phyloP scores from a whole-genome alignment of 2,329 filamentous ascomycete genomes.

The Thielaviopsis punctulata region DNA sequence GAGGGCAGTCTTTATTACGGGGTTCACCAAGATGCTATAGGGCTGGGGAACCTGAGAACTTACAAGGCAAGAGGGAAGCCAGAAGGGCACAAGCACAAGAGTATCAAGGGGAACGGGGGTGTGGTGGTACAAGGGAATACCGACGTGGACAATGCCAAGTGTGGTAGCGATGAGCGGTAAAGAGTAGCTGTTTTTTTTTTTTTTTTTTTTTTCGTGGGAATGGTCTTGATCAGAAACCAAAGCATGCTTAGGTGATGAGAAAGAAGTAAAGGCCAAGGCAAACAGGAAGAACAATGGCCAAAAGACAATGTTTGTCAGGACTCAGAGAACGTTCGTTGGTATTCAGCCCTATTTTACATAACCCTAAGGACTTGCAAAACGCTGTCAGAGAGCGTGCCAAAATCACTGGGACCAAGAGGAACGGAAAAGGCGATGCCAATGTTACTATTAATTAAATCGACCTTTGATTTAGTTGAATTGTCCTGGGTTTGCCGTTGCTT shows the following conservation, averaged over 20 bases:
- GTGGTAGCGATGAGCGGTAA: slow-evolving; percentile 4
- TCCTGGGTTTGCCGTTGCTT: too few species aligned
- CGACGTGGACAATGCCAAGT: slow-evolving; percentile 18
- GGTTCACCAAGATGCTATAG: neutral
- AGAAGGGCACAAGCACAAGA: slow-evolving; percentile 24
- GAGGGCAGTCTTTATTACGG: slow-evolving; percentile 14
- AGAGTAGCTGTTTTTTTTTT: too few species aligned
- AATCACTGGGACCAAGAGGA: slow-evolving; percentile 21
- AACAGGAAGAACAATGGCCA: slow-evolving; percentile 18
- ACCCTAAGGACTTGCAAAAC: slow-evolving; percentile 22
- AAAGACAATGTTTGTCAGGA: slow-evolving; percentile 20
- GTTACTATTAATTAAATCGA: slow-evolving; percentile 33
- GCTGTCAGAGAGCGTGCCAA: slow-evolving; percentile 28
- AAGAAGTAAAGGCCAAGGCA: slow-evolving; percentile 17
- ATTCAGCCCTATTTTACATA: too few species aligned
- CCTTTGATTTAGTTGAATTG: too few species aligned
- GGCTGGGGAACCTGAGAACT: too few species aligned
- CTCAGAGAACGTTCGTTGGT: slow-evolving; percentile 16
- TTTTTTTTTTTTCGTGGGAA: neutral
- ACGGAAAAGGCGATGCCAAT: slow-evolving; percentile 34
- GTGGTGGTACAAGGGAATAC: neutral
- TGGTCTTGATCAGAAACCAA: neutral
- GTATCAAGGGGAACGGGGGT: slow-evolving; percentile 20
- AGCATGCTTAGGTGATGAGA: neutral
- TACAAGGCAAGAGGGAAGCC: neutral